Evolutionary conservation across 768 basidiomycete genomes (phyloP).

Genomic region (Boletus fagicola): DNA sequence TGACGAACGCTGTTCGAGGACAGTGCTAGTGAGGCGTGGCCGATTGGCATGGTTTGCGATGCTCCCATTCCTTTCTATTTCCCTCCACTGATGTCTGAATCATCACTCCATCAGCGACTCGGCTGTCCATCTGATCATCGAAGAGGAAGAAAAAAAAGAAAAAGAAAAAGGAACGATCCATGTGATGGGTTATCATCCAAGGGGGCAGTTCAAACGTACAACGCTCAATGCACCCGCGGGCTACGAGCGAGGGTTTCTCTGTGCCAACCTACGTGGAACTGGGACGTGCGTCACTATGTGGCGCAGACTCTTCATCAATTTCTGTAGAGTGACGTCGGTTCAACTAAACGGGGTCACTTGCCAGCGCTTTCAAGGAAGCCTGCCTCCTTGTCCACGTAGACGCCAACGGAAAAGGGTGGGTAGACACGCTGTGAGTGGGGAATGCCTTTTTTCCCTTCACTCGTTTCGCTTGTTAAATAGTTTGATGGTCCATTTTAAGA

Average conservation of each 20-base stretch:
- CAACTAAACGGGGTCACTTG: background rate
- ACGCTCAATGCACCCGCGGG: background rate
- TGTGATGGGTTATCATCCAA: background rate
- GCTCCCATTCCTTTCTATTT: background rate
- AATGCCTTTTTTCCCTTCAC: background rate
- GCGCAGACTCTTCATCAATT: background rate
- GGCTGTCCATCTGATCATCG: background rate
- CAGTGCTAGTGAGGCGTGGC: too few species aligned
- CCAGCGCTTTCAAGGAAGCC: background rate
- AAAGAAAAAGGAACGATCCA: background rate
- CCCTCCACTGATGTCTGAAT: background rate
- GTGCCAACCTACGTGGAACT: background rate
- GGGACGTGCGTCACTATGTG: background rate
- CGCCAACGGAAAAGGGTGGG: background rate
- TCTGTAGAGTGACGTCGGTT: background rate
- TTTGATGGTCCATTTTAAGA: background rate
- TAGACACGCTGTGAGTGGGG: background rate
- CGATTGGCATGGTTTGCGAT: too few species aligned
- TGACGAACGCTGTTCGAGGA: too few species aligned
- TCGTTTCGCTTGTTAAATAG: background rate
- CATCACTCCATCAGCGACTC: background rate
- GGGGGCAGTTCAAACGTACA: background rate
- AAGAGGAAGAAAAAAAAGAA: background rate
- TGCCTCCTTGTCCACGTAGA: background rate
- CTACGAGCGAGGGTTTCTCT: background rate